These are phyloP conservation scores for Mercurialis annua DNA, from an alignment of 345 rosid species.

Conservation along the genomic window DNA sequence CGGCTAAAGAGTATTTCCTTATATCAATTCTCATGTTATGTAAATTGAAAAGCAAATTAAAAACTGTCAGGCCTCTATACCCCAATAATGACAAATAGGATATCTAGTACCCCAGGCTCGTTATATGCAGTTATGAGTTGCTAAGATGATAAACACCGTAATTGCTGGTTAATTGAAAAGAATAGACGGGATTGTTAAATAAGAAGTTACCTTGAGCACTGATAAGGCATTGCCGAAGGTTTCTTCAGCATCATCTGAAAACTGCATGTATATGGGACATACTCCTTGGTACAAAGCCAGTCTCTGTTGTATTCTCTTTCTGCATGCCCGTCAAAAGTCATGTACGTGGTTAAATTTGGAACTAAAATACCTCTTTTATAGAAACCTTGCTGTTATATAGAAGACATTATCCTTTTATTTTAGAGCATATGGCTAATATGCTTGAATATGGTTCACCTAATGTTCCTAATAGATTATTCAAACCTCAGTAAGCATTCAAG, in stretches of 20 bases:
- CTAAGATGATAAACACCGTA: background rate
- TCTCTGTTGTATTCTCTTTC: constrained; percentile 84
- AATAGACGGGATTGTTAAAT: background rate
- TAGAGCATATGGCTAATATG: background rate
- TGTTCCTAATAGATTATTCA: background rate
- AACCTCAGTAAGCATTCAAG: background rate
- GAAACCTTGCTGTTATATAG: background rate
- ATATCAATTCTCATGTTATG: no score
- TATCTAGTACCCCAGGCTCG: background rate
- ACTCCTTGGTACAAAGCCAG: constrained; percentile 94
- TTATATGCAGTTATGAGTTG: background rate
- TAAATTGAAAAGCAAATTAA: no score
- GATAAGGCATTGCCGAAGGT: constrained; percentile 73
- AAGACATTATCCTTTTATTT: no score
- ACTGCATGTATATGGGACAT: constrained; percentile 85
- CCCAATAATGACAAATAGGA: no score
- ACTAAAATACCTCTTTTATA: background rate
- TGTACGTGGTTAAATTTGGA: constrained; percentile 7
- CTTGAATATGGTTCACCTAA: background rate
- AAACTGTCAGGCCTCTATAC: no score
- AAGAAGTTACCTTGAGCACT: constrained; percentile 55
- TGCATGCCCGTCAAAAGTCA: constrained; percentile 33
- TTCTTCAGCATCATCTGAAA: constrained; percentile 91
- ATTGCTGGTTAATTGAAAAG: background rate
- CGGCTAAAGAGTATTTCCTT: no score